Percentiles rank a stretch among this genome's conserved stretches.
phyloP scores from a whole-genome alignment of 2,329 filamentous ascomycete genomes.

The Cytospora piceicola region DNA sequence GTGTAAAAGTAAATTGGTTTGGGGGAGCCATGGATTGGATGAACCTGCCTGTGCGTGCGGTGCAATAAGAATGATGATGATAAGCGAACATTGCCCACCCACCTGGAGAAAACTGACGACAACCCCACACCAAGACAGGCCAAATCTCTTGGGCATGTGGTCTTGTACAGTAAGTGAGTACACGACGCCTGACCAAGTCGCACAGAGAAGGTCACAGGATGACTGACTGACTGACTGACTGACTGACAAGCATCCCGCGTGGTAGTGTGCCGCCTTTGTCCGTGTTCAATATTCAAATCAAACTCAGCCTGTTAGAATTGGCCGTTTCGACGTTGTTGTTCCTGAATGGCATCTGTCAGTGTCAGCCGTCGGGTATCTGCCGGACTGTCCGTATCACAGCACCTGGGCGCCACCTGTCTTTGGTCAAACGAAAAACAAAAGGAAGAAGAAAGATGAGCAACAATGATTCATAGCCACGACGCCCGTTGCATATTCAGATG shows the following conservation, averaged over 20 bases:
- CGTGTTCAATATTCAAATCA: background rate
- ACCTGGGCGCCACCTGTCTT: background rate
- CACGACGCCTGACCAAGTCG: background rate
- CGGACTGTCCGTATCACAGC: conserved; percentile 3
- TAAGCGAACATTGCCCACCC: background rate
- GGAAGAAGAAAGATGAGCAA: background rate
- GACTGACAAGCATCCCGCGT: background rate
- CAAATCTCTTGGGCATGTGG: background rate
- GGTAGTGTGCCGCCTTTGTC: background rate
- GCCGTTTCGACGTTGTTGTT: background rate
- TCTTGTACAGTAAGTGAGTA: no score
- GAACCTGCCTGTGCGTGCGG: no score
- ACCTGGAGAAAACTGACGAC: no score
- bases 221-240: background rate
- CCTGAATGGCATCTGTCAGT: conserved; percentile 6
- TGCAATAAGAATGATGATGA: background rate
- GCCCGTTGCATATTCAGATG: background rate
- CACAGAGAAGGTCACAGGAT: background rate
- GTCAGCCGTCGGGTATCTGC: conserved; percentile 24
- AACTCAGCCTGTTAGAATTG: background rate
- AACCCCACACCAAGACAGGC: background rate
- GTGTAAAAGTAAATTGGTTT: no score
- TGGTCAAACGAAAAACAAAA: background rate
- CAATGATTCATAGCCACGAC: background rate
- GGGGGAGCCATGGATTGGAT: background rate